Conservation (phyloP, 164 flowering plant genomes). For the Liquidambar formosana region DNA sequence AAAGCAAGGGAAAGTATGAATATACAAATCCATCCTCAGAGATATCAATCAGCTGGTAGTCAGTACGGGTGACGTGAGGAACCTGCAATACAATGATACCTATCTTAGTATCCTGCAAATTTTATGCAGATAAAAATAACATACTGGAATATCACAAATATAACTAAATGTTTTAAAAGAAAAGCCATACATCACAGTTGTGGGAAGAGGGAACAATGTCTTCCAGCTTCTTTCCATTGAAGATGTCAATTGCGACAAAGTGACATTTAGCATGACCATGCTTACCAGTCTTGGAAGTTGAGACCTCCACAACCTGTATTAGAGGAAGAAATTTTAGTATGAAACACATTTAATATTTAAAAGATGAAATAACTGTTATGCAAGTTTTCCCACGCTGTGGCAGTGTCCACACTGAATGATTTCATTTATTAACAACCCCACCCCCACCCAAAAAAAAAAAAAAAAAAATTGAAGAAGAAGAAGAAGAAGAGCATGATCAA, state of each 20-base stretch:
- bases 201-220: conserved; percentile 69
- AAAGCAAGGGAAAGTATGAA: not conserved
- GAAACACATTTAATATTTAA: no score
- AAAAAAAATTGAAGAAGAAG: no score
- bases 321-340: not conserved
- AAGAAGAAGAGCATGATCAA: no score
- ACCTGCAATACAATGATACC: conserved; percentile 31
- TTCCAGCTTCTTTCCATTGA: conserved; percentile 55
- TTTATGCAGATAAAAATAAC: no score
- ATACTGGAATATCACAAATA: no score
- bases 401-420: no score
- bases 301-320: conserved; percentile 64
- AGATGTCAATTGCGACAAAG: conserved; percentile 62
- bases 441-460: no score
- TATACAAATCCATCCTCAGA: conserved; percentile 74
- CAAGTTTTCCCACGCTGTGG: no score
- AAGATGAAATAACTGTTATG: no score
- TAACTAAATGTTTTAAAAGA: no score
- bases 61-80: conserved; percentile 65
- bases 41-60: conserved; percentile 63
- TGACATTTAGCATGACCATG: conserved; percentile 73
- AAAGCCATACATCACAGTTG: conserved; percentile 52
- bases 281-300: conserved; percentile 66
- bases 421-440: no score
- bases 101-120: not conserved